Percentiles rank a stretch among this genome's conserved stretches.
phyloP scores from a whole-genome alignment of 2,329 filamentous ascomycete genomes.

The Xylaria sp. region DNA sequence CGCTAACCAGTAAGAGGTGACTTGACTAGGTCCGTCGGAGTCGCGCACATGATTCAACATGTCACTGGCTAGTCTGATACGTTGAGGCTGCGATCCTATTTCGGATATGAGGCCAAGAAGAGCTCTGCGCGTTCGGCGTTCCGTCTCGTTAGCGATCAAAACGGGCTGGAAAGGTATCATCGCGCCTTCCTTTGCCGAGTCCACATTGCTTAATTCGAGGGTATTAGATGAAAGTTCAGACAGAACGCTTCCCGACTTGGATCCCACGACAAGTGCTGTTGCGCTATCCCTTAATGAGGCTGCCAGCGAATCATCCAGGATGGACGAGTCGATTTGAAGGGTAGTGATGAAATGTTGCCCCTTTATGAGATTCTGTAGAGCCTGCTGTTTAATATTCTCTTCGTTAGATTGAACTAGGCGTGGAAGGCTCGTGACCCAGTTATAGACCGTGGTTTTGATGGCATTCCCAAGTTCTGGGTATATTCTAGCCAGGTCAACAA shows the following conservation, averaged over 20 bases:
- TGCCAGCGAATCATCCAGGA: constrained; percentile 70
- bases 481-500: constrained; percentile 67
- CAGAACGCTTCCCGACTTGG: constrained; percentile 41
- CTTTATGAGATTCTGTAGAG: constrained; percentile 77
- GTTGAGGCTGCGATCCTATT: constrained; percentile 62
- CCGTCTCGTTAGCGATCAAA: constrained; percentile 67
- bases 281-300: constrained; percentile 78
- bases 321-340: constrained; percentile 67
- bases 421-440: constrained; percentile 81
- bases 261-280: constrained; percentile 47
- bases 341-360: constrained; percentile 70
- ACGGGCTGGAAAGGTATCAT: constrained; percentile 60
- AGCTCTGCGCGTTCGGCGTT: constrained; percentile 63
- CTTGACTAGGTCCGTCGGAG: constrained; percentile 60
- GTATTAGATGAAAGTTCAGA: constrained; percentile 43
- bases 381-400: constrained; percentile 74
- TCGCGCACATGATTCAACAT: constrained; percentile 69
- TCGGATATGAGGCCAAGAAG: constrained; percentile 63
- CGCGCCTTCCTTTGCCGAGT: constrained; percentile 33
- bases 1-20: constrained; percentile 81
- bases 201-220: constrained; percentile 39
- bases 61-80: constrained; percentile 65
- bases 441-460: constrained; percentile 74
- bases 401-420: constrained; percentile 84
- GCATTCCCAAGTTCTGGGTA: constrained; percentile 67